Percentiles rank a stretch among this genome's conserved stretches.
Conservation (phyloP, 306 rosid genomes). For the Ormosia semicastrata region DNA sequence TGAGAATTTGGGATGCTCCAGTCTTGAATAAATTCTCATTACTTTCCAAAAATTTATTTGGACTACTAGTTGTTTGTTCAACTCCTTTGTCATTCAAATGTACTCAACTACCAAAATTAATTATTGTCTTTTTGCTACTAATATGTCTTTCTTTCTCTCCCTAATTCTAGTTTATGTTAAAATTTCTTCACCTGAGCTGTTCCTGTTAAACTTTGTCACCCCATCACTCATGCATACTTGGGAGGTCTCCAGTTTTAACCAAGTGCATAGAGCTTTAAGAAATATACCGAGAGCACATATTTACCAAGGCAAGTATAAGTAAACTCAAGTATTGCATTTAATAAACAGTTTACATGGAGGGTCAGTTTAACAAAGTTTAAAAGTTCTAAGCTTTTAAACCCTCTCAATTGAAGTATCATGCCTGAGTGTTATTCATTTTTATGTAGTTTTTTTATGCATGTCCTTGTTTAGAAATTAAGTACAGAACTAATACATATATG, state of each 20-base stretch:
- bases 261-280: neutral
- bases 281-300: neutral
- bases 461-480: neutral
- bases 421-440: neutral
- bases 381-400: too few relatives aligned
- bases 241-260: neutral
- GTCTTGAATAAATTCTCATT: neutral
- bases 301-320: slow-evolving; percentile 18
- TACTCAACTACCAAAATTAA: neutral
- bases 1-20: slow-evolving; percentile 2
- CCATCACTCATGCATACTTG: neutral
- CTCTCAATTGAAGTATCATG: too few relatives aligned
- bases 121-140: neutral
- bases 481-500: neutral
- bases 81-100: neutral
- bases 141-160: neutral
- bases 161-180: neutral
- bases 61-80: neutral
- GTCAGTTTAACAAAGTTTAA: too few relatives aligned
- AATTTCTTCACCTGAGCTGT: neutral
- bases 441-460: neutral
- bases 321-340: too few relatives aligned
- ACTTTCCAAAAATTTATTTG: neutral
- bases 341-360: too few relatives aligned
- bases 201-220: neutral